phyloP scores from a whole-genome alignment of 1,284 basidiomycete species.

The Marasmius fiardii region DNA sequence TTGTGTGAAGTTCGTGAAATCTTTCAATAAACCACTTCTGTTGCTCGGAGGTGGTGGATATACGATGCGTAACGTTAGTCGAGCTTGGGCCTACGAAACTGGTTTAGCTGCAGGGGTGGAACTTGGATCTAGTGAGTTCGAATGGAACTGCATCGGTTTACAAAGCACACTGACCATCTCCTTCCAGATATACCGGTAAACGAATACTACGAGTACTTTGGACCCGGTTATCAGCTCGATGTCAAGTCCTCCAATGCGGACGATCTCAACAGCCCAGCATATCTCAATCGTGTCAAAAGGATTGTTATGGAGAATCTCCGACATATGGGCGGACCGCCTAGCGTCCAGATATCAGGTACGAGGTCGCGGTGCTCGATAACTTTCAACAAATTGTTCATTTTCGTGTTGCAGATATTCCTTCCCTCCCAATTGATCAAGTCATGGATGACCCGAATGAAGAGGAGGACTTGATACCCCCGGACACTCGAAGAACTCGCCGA shows the following conservation, averaged over 20 bases:
- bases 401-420: conserved; percentile 61
- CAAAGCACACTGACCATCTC: background rate
- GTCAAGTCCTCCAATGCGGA: conserved; percentile 96
- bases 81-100: conserved; percentile 98
- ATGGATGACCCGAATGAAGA: conserved; percentile 78
- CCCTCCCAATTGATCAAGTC: conserved; percentile 72
- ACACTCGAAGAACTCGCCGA: conserved; percentile 72
- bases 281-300: conserved; percentile 89
- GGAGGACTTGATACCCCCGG: conserved; percentile 76
- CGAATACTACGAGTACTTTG: conserved; percentile 99
- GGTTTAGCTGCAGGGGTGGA: conserved; percentile 96
- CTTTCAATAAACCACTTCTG: conserved; percentile 90
- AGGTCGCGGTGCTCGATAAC: background rate
- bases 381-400: background rate
- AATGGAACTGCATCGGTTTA: background rate
- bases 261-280: conserved; percentile 91
- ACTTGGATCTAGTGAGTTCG: conserved; percentile 69
- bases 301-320: conserved; percentile 92
- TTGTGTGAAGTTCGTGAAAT: conserved; percentile 97
- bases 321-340: conserved; percentile 82
- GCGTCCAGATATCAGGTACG: conserved; percentile 84
- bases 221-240: conserved; percentile 96
- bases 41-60: conserved; percentile 97
- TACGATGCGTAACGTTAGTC: conserved; percentile 96
- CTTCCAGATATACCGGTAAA: conserved; percentile 89